phyloP scores from a whole-genome alignment of 768 basidiomycete genomes.

The Phlebiopsis flavidoalba region DNA sequence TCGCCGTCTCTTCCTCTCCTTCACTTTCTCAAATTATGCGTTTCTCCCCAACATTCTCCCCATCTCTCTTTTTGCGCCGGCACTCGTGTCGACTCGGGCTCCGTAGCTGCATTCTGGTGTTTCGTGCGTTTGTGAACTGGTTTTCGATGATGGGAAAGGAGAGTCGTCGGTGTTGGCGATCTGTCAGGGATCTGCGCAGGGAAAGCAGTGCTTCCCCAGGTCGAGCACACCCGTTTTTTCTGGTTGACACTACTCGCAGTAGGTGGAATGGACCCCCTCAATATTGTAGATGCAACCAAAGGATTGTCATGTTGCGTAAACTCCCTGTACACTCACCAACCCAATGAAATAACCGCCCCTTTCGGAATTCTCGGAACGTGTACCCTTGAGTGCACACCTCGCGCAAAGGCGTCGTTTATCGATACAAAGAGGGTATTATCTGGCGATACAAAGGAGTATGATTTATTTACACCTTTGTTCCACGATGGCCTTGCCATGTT shows the following conservation, averaged over 20 bases:
- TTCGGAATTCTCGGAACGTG: not conserved
- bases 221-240: constrained; percentile 7
- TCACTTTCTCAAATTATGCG: not conserved
- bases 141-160: constrained; percentile 11
- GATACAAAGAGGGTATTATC: constrained; percentile 1
- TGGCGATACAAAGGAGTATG: not conserved
- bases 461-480: constrained; percentile 77
- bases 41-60: not conserved
- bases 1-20: constrained; percentile 15
- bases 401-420: not conserved
- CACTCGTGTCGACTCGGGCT: not conserved
- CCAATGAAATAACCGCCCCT: not conserved
- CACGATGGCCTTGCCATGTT: constrained; percentile 80
- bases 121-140: constrained; percentile 7
- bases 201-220: constrained; percentile 35
- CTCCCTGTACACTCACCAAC: constrained; percentile 3
- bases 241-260: not conserved
- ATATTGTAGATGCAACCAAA: not conserved
- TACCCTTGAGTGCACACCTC: not conserved
- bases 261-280: not conserved
- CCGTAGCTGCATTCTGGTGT: not conserved
- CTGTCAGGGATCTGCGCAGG: constrained; percentile 23
- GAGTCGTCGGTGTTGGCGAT: constrained; percentile 23
- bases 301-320: constrained; percentile 5
- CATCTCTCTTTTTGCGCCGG: constrained; percentile 3